Evolutionary conservation across 306 rosid species (phyloP).

Genomic region (Pterocarpus santalinus): DNA sequence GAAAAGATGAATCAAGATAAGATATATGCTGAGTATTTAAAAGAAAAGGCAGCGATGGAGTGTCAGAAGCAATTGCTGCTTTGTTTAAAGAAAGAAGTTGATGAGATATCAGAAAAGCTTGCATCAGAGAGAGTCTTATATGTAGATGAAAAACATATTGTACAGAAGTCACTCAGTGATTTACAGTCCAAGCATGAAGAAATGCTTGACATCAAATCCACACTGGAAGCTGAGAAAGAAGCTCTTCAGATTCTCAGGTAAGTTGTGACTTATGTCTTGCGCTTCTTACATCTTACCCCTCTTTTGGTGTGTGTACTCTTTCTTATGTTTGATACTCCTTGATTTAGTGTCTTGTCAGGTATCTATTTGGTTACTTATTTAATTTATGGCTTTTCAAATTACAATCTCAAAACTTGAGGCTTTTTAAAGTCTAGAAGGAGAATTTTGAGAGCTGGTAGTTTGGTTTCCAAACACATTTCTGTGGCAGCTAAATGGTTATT

Average conservation of each 20-base stretch:
- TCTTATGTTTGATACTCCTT: conserved; percentile 33
- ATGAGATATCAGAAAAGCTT: conserved; percentile 78
- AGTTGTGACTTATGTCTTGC: neutral
- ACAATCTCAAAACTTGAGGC: neutral
- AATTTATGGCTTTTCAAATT: conserved; percentile 36
- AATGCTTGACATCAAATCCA: conserved; percentile 74
- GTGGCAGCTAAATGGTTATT: conserved; percentile 7
- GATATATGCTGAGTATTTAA: conserved; percentile 59
- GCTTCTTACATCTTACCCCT: neutral
- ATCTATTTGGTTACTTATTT: conserved; percentile 12
- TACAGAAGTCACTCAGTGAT: conserved; percentile 62
- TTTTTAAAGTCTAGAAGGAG: neutral
- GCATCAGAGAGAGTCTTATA: conserved; percentile 64
- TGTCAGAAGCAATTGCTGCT: conserved; percentile 85
- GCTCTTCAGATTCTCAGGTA: conserved; percentile 91
- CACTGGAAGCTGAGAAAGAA: conserved; percentile 92
- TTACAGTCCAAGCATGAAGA: conserved; percentile 68
- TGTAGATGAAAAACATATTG: conserved; percentile 66
- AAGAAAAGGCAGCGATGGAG: conserved; percentile 81
- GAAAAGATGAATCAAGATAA: conserved; percentile 71
- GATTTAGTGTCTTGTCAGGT: conserved; percentile 28
- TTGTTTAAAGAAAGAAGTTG: conserved; percentile 78
- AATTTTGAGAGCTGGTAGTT: neutral
- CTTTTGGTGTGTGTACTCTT: neutral
- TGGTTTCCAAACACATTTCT: conserved; percentile 14